Conservation (phyloP, 148 eudicot species). For the Heliosperma pusillum region DNA sequence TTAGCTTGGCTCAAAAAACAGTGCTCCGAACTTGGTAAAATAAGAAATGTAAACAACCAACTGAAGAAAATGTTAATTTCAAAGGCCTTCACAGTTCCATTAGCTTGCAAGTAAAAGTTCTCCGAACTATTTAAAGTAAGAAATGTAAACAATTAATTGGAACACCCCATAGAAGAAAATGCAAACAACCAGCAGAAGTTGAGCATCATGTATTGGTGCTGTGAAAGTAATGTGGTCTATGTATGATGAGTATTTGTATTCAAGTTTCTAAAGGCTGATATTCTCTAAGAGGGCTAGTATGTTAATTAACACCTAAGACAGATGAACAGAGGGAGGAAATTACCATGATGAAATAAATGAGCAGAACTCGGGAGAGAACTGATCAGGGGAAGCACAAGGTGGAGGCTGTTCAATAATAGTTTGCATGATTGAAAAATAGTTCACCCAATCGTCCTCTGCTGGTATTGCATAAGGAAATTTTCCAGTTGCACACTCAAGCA, state of each 20-base stretch:
- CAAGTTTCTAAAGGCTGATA: not conserved
- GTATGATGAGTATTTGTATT: not conserved
- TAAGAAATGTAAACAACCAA: too few species aligned
- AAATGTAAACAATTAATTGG: too few species aligned
- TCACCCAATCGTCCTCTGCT: constrained; percentile 57
- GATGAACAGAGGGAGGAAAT: not conserved
- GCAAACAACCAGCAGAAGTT: too few species aligned
- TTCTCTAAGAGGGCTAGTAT: not conserved
- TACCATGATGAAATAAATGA: constrained; percentile 93
- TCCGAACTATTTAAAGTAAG: too few species aligned
- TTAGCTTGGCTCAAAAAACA: too few species aligned
- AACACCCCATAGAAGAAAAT: too few species aligned
- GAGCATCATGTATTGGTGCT: not conserved
- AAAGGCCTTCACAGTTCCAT: too few species aligned
- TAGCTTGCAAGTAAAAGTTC: too few species aligned
- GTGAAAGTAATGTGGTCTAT: not conserved
- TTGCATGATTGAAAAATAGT: constrained; percentile 72
- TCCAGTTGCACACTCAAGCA: constrained; percentile 92
- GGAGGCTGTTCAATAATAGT: constrained; percentile 78
- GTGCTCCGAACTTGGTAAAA: too few species aligned
- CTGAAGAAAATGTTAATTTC: too few species aligned
- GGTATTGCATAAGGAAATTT: constrained; percentile 75
- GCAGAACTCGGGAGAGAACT: constrained; percentile 85
- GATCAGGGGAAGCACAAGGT: constrained; percentile 72
- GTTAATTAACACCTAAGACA: not conserved